These are phyloP conservation scores for Cryptococcus neoformans DNA, from an alignment of 1,284 basidiomycete genomes.

Conservation along the genomic window DNA sequence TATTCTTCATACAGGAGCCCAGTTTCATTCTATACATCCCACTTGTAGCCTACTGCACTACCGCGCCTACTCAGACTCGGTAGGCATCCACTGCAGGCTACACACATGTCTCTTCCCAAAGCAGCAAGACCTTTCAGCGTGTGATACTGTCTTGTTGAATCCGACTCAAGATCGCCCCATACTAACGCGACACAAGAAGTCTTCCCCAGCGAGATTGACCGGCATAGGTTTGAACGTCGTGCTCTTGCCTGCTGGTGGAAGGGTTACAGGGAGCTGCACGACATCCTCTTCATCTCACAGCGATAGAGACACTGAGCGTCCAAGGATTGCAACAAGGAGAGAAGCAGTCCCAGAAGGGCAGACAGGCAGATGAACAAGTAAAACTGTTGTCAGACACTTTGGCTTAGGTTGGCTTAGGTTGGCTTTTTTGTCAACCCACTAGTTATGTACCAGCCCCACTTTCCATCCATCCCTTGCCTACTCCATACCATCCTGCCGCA, in stretches of 20 bases:
- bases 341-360: neutral
- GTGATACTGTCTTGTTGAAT: neutral
- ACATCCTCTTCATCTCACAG: neutral
- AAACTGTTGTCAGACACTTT: constrained; percentile 10
- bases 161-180: constrained; percentile 12
- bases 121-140: no score
- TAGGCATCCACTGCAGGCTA: no score
- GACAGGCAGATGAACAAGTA: neutral
- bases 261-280: no score
- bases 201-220: constrained; percentile 19
- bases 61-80: no score
- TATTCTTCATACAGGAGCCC: no score
- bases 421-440: constrained; percentile 23
- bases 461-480: neutral
- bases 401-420: constrained; percentile 25
- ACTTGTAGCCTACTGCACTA: no score
- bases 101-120: no score
- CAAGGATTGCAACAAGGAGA: neutral
- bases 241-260: constrained; percentile 3
- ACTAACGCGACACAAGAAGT: constrained; percentile 22
- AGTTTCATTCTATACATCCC: no score
- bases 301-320: neutral
- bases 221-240: constrained; percentile 25
- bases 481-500: neutral
- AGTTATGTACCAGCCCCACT: constrained; percentile 9